These are phyloP conservation scores for Pseudogymnoascus sp. DNA, from an alignment of 2,329 filamentous ascomycete species.

Conservation along the genomic window DNA sequence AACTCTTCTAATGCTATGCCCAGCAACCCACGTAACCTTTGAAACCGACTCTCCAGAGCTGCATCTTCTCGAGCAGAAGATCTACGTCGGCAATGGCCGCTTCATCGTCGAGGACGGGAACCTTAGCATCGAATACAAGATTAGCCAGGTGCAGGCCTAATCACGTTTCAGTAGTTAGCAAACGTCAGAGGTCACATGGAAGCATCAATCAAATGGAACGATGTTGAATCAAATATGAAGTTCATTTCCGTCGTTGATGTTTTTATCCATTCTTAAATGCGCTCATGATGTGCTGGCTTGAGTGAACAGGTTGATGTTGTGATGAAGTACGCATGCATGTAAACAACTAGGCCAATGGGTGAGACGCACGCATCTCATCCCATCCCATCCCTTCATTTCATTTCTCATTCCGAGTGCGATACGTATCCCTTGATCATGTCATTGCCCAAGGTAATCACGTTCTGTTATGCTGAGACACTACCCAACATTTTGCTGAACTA, in stretches of 20 bases:
- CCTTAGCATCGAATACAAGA: conserved; percentile 36
- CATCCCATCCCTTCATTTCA: background rate
- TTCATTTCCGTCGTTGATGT: conserved; percentile 9
- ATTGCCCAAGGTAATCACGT: background rate
- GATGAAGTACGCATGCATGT: conserved; percentile 9
- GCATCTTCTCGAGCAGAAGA: conserved; percentile 31
- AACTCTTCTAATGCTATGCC: background rate
- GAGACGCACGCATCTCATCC: conserved; percentile 6
- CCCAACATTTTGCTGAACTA: background rate
- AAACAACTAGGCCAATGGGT: conserved; percentile 1
- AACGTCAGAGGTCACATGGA: background rate
- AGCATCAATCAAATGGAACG: background rate
- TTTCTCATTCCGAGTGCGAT: conserved; percentile 8
- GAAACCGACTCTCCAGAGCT: conserved; percentile 32
- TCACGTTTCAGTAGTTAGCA: background rate
- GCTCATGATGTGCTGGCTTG: conserved; percentile 8
- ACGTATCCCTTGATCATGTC: conserved; percentile 5
- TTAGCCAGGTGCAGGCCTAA: conserved; percentile 28
- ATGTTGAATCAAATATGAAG: conserved; percentile 7
- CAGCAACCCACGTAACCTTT: conserved; percentile 33
- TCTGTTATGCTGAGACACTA: conserved; percentile 7
- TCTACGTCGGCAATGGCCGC: conserved; percentile 36
- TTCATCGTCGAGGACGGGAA: conserved; percentile 32
- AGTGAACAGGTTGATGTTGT: conserved; percentile 2
- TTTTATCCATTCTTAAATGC: conserved; percentile 10